These are phyloP conservation scores for Epichloe gansuensis DNA, from an alignment of 2,329 filamentous ascomycete species.

Conservation along the genomic window DNA sequence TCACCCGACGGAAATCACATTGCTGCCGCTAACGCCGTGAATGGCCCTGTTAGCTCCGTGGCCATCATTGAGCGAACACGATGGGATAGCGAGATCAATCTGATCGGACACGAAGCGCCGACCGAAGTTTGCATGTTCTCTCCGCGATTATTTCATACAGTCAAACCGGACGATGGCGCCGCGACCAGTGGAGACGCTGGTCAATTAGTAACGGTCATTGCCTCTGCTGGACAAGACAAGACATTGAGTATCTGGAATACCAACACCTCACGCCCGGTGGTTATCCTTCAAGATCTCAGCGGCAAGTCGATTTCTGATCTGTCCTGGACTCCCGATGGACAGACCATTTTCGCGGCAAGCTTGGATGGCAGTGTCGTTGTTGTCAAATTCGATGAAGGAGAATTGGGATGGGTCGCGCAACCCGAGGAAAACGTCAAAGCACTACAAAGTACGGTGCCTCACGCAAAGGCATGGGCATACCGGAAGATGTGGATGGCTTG, in stretches of 20 bases:
- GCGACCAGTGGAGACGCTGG: conserved; percentile 30
- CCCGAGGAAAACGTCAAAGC: conserved; percentile 86
- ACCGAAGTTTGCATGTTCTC: conserved; percentile 98
- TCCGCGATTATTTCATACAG: conserved; percentile 71
- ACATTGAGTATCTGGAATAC: conserved; percentile 97
- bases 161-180: conserved; percentile 46
- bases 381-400: conserved; percentile 70
- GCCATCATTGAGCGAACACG: conserved; percentile 85
- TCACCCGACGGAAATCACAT: conserved; percentile 96
- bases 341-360: conserved; percentile 73
- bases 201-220: conserved; percentile 74
- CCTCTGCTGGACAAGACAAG: conserved; percentile 93
- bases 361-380: conserved; percentile 81
- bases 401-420: conserved; percentile 79
- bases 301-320: conserved; percentile 90
- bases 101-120: conserved; percentile 93
- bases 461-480: conserved; percentile 76
- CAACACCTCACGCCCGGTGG: conserved; percentile 79
- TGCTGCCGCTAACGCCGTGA: conserved; percentile 90
- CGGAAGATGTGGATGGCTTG: conserved; percentile 83
- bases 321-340: conserved; percentile 86
- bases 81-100: conserved; percentile 94
- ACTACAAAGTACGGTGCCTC: conserved; percentile 80
- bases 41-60: conserved; percentile 92
- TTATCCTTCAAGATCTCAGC: conserved; percentile 80